Evolutionary conservation across 352 stramenopile species (phyloP).

Genomic region (Phytophthora aleatoria): DNA sequence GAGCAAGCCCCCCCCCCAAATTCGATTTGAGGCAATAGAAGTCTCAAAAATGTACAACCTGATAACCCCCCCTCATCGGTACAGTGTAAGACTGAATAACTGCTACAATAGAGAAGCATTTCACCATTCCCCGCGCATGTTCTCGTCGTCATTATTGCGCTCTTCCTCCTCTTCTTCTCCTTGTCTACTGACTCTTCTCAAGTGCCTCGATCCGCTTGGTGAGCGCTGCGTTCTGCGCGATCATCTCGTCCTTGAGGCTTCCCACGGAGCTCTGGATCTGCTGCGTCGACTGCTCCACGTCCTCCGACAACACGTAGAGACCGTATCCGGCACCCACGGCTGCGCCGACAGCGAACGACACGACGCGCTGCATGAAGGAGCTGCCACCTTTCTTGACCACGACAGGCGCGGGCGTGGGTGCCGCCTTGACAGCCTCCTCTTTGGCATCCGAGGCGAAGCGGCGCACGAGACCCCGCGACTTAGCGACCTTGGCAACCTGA

Average conservation of each 20-base stretch:
- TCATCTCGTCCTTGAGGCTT: constrained; percentile 69
- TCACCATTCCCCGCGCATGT: not conserved
- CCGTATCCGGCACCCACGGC: constrained; percentile 62
- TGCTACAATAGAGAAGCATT: constrained; percentile 20
- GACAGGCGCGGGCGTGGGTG: constrained; percentile 31
- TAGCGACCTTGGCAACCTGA: constrained; percentile 32
- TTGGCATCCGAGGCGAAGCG: constrained; percentile 67
- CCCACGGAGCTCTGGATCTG: constrained; percentile 72
- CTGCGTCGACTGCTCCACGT: constrained; percentile 72
- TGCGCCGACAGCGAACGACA: constrained; percentile 76
- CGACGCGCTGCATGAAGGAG: constrained; percentile 73
- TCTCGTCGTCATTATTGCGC: constrained; percentile 21
- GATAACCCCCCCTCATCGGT: not conserved
- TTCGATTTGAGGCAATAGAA: not conserved
- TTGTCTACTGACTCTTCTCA: constrained; percentile 66
- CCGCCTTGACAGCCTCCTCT: constrained; percentile 33
- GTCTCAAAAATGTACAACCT: not conserved
- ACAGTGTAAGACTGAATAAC: not conserved
- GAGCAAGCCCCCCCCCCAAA: not conserved
- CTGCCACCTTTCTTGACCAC: constrained; percentile 58
- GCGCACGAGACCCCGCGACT: constrained; percentile 41
- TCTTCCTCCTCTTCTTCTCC: not conserved
- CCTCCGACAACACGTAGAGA: constrained; percentile 73
- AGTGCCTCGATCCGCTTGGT: constrained; percentile 75
- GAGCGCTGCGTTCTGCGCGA: constrained; percentile 73